These are phyloP conservation scores for Stenogyne calaminthoides DNA, from an alignment of 305 asterid species.

Conservation along the genomic window DNA sequence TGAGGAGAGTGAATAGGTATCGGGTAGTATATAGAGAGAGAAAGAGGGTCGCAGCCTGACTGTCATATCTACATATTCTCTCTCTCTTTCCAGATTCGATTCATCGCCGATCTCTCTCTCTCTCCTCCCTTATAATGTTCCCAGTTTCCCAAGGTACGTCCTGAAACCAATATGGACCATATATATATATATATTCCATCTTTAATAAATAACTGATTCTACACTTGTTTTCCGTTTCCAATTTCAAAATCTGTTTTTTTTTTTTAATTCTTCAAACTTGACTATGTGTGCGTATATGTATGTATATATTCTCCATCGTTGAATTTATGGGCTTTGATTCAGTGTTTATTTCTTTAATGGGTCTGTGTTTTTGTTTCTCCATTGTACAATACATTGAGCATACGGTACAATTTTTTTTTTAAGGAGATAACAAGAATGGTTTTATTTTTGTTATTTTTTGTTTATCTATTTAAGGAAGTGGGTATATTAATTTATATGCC, in stretches of 20 bases:
- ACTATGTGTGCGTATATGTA: too few relatives aligned
- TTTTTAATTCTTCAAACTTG: neutral
- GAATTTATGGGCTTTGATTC: slow-evolving; percentile 15
- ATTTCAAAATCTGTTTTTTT: neutral
- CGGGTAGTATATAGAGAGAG: too few relatives aligned
- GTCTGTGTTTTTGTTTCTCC: too few relatives aligned
- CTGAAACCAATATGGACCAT: neutral
- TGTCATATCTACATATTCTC: slow-evolving; percentile 67
- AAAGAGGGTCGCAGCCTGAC: slow-evolving; percentile 47
- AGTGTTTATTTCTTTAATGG: slow-evolving; percentile 15
- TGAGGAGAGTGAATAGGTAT: too few relatives aligned
- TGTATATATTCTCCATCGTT: neutral
- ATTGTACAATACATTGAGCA: too few relatives aligned
- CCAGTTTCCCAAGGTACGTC: slow-evolving; percentile 45
- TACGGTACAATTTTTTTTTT: too few relatives aligned
- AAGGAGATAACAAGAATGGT: slow-evolving; percentile 16
- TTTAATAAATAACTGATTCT: neutral
- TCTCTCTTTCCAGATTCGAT: slow-evolving; percentile 54
- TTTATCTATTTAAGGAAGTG: slow-evolving; percentile 36
- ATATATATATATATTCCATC: neutral
- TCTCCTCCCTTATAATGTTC: slow-evolving; percentile 35
- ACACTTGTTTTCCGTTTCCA: neutral
- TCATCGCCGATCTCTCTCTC: slow-evolving; percentile 58
- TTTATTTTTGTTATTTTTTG: slow-evolving; percentile 15
- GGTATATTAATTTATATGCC: slow-evolving; percentile 11